A percentile compares a stretch with the other conserved stretches of the same genome.
These are phyloP conservation scores for Xylariaceae sp. DNA, from an alignment of 2,329 filamentous ascomycete genomes.

Conservation along the genomic window DNA sequence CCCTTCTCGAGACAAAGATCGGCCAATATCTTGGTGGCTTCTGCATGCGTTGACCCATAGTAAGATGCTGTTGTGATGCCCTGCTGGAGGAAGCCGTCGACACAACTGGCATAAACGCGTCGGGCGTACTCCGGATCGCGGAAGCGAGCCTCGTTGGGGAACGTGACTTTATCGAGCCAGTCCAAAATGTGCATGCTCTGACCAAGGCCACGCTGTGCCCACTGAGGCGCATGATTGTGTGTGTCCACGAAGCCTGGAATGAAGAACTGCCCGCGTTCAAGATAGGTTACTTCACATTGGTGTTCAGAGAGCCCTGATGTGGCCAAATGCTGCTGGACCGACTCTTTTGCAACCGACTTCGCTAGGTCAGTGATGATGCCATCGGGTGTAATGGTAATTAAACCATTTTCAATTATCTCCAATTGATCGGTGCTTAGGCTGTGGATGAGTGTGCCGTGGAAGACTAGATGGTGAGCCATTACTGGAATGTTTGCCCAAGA, in stretches of 20 bases:
- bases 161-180: slow-evolving; percentile 69
- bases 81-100: slow-evolving; percentile 64
- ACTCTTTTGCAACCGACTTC: slow-evolving; percentile 26
- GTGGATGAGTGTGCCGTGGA: slow-evolving; percentile 52
- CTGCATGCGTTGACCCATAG: slow-evolving; percentile 62
- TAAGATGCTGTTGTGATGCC: slow-evolving; percentile 68
- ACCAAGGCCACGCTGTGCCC: slow-evolving; percentile 54
- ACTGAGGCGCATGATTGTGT: slow-evolving; percentile 70
- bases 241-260: slow-evolving; percentile 69
- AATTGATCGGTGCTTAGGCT: slow-evolving; percentile 43
- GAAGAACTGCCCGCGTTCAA: slow-evolving; percentile 55
- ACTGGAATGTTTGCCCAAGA: slow-evolving; percentile 12
- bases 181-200: slow-evolving; percentile 62
- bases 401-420: slow-evolving; percentile 46
- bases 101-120: slow-evolving; percentile 56
- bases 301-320: slow-evolving; percentile 18
- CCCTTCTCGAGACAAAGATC: slow-evolving; percentile 58
- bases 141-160: slow-evolving; percentile 68
- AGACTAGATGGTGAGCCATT: slow-evolving; percentile 33
- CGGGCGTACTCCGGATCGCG: slow-evolving; percentile 58
- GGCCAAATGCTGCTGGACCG: slow-evolving; percentile 23
- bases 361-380: slow-evolving; percentile 38
- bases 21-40: slow-evolving; percentile 62
- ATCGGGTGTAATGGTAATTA: slow-evolving; percentile 40
- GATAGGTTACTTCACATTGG: slow-evolving; percentile 35